Evolutionary conservation across 768 basidiomycete genomes (phyloP).

Genomic region (Trametes punicea): DNA sequence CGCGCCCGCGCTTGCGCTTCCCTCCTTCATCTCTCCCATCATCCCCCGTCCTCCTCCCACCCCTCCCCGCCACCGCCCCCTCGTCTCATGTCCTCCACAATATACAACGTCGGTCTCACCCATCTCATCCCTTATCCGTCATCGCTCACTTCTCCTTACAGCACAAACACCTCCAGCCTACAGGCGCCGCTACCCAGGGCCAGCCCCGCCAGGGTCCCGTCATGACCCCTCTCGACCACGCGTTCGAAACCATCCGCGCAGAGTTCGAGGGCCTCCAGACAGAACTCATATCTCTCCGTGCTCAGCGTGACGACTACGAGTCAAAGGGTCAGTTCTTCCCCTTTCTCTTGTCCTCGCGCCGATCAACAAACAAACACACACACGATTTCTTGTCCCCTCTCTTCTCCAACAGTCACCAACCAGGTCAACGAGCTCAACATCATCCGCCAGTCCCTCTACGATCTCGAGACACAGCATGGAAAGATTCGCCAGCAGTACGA

Average conservation of each 20-base stretch:
- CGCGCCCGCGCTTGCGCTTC: conserved; percentile 20
- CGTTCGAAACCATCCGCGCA: conserved; percentile 74
- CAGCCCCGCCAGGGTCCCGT: conserved; percentile 11
- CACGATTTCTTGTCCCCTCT: not conserved
- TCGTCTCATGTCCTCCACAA: conserved; percentile 27
- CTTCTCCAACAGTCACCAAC: conserved; percentile 63
- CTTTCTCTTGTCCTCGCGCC: not conserved
- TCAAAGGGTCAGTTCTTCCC: conserved; percentile 64
- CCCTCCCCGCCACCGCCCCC: not conserved
- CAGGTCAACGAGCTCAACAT: conserved; percentile 90
- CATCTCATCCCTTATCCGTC: not conserved
- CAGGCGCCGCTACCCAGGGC: conserved; percentile 36
- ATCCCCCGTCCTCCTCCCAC: conserved; percentile 7
- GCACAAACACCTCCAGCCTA: conserved; percentile 43
- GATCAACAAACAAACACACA: conserved; percentile 2
- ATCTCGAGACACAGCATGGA: conserved; percentile 84
- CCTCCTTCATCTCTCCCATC: conserved; percentile 22
- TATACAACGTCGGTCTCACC: conserved; percentile 28
- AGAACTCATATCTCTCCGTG: conserved; percentile 65
- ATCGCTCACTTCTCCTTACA: conserved; percentile 15
- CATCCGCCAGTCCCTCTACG: conserved; percentile 87
- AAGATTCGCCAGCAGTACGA: conserved; percentile 88
- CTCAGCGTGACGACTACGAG: conserved; percentile 88
- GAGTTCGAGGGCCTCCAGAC: conserved; percentile 78
- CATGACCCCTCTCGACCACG: conserved; percentile 60